Evolutionary conservation across 768 basidiomycete genomes (phyloP).

Genomic region (Boletus huronensis): DNA sequence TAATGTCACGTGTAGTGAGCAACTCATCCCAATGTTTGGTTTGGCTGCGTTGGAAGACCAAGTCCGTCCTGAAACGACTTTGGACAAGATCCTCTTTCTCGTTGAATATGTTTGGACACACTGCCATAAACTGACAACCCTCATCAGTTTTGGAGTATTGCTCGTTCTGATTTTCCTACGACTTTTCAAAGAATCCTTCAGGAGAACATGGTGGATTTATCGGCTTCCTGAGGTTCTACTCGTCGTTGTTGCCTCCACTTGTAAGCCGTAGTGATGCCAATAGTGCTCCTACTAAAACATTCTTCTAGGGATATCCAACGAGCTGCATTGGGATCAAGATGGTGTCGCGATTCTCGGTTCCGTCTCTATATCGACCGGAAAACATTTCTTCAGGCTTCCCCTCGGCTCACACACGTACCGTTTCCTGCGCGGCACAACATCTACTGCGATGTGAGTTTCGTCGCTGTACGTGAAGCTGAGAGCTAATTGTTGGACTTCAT

Average conservation of each 20-base stretch:
- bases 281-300: not conserved
- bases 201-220: slow-evolving; percentile 65
- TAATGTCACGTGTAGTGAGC: slow-evolving; percentile 48
- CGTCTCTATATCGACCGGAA: slow-evolving; percentile 60
- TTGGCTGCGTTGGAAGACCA: slow-evolving; percentile 52
- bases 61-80: slow-evolving; percentile 60
- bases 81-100: slow-evolving; percentile 79
- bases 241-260: slow-evolving; percentile 77
- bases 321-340: slow-evolving; percentile 68
- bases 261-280: slow-evolving; percentile 41
- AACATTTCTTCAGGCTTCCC: slow-evolving; percentile 72
- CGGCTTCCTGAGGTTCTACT: slow-evolving; percentile 89
- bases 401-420: slow-evolving; percentile 54
- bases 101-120: slow-evolving; percentile 53
- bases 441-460: slow-evolving; percentile 65
- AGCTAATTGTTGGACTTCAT: slow-evolving; percentile 1
- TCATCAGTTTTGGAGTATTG: slow-evolving; percentile 73
- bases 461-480: not conserved
- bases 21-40: slow-evolving; percentile 89
- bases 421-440: slow-evolving; percentile 76
- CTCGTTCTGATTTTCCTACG: slow-evolving; percentile 60
- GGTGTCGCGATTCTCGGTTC: slow-evolving; percentile 84
- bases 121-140: slow-evolving; percentile 62
- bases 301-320: slow-evolving; percentile 58
- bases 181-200: slow-evolving; percentile 54